Evolutionary conservation across 331 rosid genomes (phyloP).

Genomic region (Acacia pycnantha): DNA sequence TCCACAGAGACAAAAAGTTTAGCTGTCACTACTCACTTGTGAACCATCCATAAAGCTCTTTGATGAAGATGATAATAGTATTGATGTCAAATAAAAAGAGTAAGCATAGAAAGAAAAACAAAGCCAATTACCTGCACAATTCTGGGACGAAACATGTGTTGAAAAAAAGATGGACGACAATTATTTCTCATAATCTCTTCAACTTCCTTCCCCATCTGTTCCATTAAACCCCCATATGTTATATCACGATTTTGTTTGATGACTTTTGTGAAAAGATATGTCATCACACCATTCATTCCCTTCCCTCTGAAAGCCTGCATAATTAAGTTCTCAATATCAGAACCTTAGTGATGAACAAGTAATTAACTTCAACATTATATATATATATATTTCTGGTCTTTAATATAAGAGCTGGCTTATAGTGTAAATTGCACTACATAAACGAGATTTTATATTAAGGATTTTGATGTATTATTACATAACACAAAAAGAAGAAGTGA

Average conservation of each 20-base stretch:
- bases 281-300: conserved; percentile 51
- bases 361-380: neutral
- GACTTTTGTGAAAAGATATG: conserved; percentile 39
- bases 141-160: conserved; percentile 3
- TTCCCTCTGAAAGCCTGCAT: conserved; percentile 42
- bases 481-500: neutral
- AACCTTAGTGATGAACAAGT: neutral
- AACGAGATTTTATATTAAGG: no score
- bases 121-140: conserved; percentile 19
- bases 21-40: neutral
- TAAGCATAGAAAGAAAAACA: neutral
- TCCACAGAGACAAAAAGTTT: neutral
- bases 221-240: conserved; percentile 39
- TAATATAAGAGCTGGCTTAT: no score
- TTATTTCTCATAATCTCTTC: neutral
- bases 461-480: neutral
- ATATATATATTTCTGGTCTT: no score
- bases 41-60: neutral
- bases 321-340: neutral
- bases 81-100: neutral
- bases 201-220: conserved; percentile 16
- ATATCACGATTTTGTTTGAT: neutral
- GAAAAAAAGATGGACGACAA: neutral
- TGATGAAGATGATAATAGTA: neutral
- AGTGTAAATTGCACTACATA: no score